A percentile compares a stretch with the other conserved stretches of the same genome.
Conservation (phyloP, 805 yeast species). For the Suhomyces pyralidae region DNA sequence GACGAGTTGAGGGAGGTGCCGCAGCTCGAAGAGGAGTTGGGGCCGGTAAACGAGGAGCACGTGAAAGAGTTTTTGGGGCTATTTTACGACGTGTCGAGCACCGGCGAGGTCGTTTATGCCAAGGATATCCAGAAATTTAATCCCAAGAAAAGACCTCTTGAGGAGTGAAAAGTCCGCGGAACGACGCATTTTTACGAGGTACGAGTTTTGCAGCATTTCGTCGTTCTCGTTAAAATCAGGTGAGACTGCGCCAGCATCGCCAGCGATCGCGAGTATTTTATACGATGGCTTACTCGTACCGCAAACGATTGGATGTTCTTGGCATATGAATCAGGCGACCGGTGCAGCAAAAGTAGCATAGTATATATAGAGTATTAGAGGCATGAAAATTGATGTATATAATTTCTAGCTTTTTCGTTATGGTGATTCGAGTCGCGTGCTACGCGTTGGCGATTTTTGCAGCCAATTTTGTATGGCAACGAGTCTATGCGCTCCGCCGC, state of each 20-base stretch:
- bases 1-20: conserved; percentile 8
- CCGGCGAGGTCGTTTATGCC: conserved; percentile 21
- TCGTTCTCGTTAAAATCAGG: not conserved
- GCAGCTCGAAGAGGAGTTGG: conserved; percentile 14
- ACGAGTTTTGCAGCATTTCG: not conserved
- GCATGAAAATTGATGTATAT: not conserved
- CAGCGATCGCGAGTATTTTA: not conserved
- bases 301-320: not conserved
- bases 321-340: not conserved
- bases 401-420: no score
- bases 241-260: not conserved
- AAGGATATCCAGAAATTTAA: conserved; percentile 16
- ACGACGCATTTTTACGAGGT: not conserved
- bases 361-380: not conserved
- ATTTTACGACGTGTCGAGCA: conserved; percentile 25
- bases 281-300: not conserved
- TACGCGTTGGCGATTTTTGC: not conserved
- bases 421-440: not conserved
- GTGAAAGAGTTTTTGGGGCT: conserved; percentile 19
- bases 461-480: conserved; percentile 48
- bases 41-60: conserved; percentile 13
- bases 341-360: not conserved
- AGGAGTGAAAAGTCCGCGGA: conserved; percentile 2
- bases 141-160: conserved; percentile 11
- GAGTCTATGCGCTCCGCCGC: conserved; percentile 59